phyloP scores from a whole-genome alignment of 1,139 yeast species.

The Pichia sp. region DNA sequence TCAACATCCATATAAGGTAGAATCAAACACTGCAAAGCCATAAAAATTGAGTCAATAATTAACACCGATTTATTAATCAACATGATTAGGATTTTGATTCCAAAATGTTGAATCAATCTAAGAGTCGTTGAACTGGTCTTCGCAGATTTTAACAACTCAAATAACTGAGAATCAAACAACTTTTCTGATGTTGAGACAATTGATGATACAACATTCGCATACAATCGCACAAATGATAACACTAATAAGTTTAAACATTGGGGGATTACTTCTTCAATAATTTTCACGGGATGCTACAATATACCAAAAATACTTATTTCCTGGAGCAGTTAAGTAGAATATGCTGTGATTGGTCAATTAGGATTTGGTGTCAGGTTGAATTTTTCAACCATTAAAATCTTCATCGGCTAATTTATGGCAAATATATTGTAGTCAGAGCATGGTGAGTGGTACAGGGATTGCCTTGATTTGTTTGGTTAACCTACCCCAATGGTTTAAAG shows the following conservation, averaged over 20 bases:
- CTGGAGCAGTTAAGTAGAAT: conserved; percentile 47
- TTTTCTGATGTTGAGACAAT: conserved; percentile 1
- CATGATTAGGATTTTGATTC: no score
- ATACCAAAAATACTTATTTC: conserved; percentile 39
- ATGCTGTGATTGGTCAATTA: conserved; percentile 53
- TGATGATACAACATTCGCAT: neutral
- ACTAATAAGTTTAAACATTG: conserved; percentile 34
- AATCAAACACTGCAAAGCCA: no score
- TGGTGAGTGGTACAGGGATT: conserved; percentile 46
- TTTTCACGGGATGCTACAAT: conserved; percentile 31
- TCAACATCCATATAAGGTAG: no score
- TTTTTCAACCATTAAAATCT: conserved; percentile 40
- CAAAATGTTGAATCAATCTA: no score
- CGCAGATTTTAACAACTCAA: no score
- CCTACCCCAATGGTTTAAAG: conserved; percentile 54
- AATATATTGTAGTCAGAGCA: conserved; percentile 46
- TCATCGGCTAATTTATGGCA: conserved; percentile 42
- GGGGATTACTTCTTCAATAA: conserved; percentile 41
- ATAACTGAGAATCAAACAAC: no score
- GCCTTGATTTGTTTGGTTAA: conserved; percentile 47
- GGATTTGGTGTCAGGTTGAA: conserved; percentile 41
- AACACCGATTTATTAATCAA: no score
- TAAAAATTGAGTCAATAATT: no score
- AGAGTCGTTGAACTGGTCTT: no score
- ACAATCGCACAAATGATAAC: conserved; percentile 15